phyloP scores from a whole-genome alignment of 192 early-diverging fungal genomes.

The Coemansia sp. region DNA sequence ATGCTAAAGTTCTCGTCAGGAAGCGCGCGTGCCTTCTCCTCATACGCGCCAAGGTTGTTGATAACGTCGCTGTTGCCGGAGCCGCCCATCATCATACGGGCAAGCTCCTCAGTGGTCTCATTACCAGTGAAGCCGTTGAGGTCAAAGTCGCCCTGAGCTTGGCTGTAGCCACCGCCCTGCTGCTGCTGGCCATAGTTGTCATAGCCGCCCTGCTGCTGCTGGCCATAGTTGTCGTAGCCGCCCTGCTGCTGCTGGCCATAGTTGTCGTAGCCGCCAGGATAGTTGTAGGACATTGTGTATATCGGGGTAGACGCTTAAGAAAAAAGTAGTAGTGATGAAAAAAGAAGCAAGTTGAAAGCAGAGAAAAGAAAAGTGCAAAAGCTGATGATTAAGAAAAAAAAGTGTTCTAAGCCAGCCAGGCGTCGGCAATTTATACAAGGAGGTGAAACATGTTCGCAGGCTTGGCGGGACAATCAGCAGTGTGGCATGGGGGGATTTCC shows the following conservation, averaged over 20 bases:
- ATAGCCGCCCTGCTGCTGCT: conserved; percentile 13
- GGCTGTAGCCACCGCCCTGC: conserved; percentile 9
- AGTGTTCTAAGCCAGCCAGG: background rate
- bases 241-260: conserved; percentile 11
- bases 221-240: conserved; percentile 16
- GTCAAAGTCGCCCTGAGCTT: conserved; percentile 8
- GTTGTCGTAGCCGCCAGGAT: conserved; percentile 20
- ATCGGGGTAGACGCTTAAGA: conserved; percentile 4
- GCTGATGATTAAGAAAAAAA: background rate
- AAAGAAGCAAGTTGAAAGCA: conserved; percentile 5
- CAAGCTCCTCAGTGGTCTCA: conserved; percentile 13
- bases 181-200: conserved; percentile 12
- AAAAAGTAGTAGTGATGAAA: background rate
- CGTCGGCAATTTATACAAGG: background rate
- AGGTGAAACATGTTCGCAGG: background rate
- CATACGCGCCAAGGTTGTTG: conserved; percentile 7
- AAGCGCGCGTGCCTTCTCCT: conserved; percentile 9
- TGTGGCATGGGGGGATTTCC: background rate
- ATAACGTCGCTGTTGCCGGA: conserved; percentile 8
- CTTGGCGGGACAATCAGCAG: no score
- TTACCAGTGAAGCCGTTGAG: conserved; percentile 1
- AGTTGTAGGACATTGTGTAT: conserved; percentile 6
- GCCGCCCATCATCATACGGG: conserved; percentile 10
- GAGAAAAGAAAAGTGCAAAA: conserved; percentile 8
- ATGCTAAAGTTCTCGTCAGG: conserved; percentile 13